A percentile compares a stretch with the other conserved stretches of the same genome.
Evolutionary conservation across 306 rosid species (phyloP).

Genomic region (Inga leiocalycina): DNA sequence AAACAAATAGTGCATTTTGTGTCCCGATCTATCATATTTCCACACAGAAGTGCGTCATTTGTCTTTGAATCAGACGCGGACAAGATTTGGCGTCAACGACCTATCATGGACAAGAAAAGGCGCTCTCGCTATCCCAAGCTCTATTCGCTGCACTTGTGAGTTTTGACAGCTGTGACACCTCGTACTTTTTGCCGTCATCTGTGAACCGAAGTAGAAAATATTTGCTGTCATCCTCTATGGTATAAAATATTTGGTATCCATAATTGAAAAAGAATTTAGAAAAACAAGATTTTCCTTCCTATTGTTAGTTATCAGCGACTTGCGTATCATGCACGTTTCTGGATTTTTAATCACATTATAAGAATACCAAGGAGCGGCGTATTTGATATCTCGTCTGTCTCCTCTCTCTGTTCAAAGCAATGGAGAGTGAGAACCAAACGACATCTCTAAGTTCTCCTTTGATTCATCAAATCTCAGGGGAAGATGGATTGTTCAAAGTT

Average conservation of each 20-base stretch:
- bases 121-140: not conserved
- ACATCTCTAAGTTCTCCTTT: slow-evolving; percentile 40
- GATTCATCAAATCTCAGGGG: slow-evolving; percentile 42
- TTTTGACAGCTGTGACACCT: not conserved
- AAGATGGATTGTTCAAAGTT: slow-evolving; percentile 27
- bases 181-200: not conserved
- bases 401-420: not conserved
- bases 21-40: not conserved
- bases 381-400: not conserved
- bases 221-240: not conserved
- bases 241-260: not conserved
- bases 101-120: not conserved
- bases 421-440: slow-evolving; percentile 45
- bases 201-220: no score
- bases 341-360: not conserved
- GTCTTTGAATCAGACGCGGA: not conserved
- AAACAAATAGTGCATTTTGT: not conserved
- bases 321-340: not conserved
- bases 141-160: not conserved
- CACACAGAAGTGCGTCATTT: not conserved
- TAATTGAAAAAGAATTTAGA: not conserved
- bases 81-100: not conserved
- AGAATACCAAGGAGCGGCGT: not conserved
- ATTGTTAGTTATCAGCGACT: not conserved
- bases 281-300: no score